These are phyloP conservation scores for Peniophora sp. DNA, from an alignment of 1,284 basidiomycete species.

Conservation along the genomic window DNA sequence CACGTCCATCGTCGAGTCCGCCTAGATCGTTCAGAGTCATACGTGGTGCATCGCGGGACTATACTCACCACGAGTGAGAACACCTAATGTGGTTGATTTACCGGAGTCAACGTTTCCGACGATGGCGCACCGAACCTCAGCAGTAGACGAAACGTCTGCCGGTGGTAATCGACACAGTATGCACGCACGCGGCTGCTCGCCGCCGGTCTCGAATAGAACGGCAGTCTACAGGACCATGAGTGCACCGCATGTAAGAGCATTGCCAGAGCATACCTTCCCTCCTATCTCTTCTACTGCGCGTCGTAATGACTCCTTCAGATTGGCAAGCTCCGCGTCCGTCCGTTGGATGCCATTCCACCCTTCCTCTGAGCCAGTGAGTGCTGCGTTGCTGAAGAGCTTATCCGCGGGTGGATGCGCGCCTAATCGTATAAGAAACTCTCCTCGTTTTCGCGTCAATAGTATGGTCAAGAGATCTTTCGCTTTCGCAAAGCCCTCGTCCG, in stretches of 20 bases:
- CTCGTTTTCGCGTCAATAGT: conserved; percentile 53
- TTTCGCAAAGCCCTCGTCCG: conserved; percentile 34
- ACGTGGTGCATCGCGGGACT: conserved; percentile 18
- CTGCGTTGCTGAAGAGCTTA: conserved; percentile 45
- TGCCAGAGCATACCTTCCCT: conserved; percentile 45
- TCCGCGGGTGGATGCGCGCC: conserved; percentile 52
- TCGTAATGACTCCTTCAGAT: conserved; percentile 33
- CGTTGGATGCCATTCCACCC: conserved; percentile 48
- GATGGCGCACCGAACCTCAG: conserved; percentile 91
- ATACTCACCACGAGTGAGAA: conserved; percentile 61
- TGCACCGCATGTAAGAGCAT: neutral
- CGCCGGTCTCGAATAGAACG: conserved; percentile 39
- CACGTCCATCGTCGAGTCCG: conserved; percentile 89
- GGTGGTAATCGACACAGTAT: conserved; percentile 67
- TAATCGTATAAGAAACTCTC: conserved; percentile 67
- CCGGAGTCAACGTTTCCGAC: conserved; percentile 94
- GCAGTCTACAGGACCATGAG: conserved; percentile 34
- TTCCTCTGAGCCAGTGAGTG: conserved; percentile 31
- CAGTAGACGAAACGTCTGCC: conserved; percentile 59
- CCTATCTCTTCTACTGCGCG: conserved; percentile 62
- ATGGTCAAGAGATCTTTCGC: conserved; percentile 59
- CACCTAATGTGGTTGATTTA: conserved; percentile 91
- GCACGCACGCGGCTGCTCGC: conserved; percentile 43
- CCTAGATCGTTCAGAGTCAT: conserved; percentile 35
- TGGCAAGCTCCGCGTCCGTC: conserved; percentile 44